Conservation (phyloP, 805 yeast genomes). For the Isabelozyma heimii region DNA sequence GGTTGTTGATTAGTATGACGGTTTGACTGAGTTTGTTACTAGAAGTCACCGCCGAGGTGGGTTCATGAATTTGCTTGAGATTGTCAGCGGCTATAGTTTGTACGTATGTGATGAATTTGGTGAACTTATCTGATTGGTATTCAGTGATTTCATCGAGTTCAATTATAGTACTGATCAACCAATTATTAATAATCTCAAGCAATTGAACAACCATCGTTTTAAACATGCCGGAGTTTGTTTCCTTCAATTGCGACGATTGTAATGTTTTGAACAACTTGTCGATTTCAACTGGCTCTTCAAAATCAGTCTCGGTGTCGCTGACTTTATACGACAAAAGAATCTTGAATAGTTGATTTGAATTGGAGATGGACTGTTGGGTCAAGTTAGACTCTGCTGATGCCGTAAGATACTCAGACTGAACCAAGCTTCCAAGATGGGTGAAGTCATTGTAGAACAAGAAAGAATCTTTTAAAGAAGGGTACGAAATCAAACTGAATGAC, state of each 20-base stretch:
- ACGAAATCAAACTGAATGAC: slow-evolving; percentile 28
- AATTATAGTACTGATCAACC: slow-evolving; percentile 24
- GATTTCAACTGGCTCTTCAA: slow-evolving; percentile 14
- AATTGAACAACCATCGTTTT: slow-evolving; percentile 20
- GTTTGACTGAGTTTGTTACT: slow-evolving; percentile 28
- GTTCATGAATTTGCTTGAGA: slow-evolving; percentile 18
- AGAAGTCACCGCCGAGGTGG: slow-evolving; percentile 17
- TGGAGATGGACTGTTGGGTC: slow-evolving; percentile 15
- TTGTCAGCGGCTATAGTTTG: slow-evolving; percentile 5
- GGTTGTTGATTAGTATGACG: slow-evolving; percentile 32
- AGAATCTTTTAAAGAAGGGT: slow-evolving; percentile 30
- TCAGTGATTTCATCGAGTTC: slow-evolving; percentile 32
- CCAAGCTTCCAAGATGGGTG: slow-evolving; percentile 15
- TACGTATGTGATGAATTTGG: slow-evolving; percentile 18
- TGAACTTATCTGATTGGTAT: slow-evolving; percentile 27
- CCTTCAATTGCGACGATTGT: slow-evolving; percentile 16
- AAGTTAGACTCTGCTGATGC: slow-evolving; percentile 15
- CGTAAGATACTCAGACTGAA: slow-evolving; percentile 10
- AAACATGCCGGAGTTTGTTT: slow-evolving; percentile 26
- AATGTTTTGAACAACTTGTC: slow-evolving; percentile 18
- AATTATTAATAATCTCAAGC: slow-evolving; percentile 27
- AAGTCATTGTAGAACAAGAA: slow-evolving; percentile 38
- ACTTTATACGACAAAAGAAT: slow-evolving; percentile 11
- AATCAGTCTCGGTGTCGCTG: slow-evolving; percentile 7
- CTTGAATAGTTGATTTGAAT: slow-evolving; percentile 15